phyloP scores from a whole-genome alignment of 148 eudicot species.

The Dianthus caryophyllus region DNA sequence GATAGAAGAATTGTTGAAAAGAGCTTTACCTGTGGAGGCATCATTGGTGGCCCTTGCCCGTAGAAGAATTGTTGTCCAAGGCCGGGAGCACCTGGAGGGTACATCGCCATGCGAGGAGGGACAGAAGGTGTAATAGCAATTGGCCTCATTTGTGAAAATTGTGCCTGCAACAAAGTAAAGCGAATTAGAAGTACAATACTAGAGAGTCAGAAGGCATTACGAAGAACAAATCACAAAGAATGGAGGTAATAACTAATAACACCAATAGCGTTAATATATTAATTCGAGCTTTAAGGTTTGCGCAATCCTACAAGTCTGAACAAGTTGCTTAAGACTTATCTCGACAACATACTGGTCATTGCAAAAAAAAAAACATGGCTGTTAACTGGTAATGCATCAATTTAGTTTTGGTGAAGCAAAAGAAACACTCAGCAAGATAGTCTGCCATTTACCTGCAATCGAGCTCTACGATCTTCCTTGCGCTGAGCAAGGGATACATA shows the following conservation, averaged over 20 bases:
- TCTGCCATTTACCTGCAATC: constrained; percentile 51
- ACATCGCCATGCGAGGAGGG: constrained; percentile 80
- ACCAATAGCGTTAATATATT: no score
- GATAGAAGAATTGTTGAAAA: background rate
- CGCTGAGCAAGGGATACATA: constrained; percentile 35
- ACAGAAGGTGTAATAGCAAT: constrained; percentile 59
- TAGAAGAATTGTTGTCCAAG: constrained; percentile 74
- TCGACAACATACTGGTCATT: no score
- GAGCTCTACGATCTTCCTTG: constrained; percentile 76
- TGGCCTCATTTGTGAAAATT: constrained; percentile 81
- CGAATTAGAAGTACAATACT: background rate
- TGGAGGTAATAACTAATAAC: background rate
- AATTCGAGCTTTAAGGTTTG: no score
- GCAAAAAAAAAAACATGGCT: no score
- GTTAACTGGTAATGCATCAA: no score
- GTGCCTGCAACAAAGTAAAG: constrained; percentile 48
- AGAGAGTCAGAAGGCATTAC: no score
- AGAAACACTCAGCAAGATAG: background rate
- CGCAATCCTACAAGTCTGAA: no score
- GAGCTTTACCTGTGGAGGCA: constrained; percentile 59
- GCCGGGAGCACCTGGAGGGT: constrained; percentile 79
- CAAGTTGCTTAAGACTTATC: no score
- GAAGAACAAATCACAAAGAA: background rate
- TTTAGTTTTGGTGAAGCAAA: no score
- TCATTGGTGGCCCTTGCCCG: constrained; percentile 70